These are phyloP conservation scores for Phylloporus arenicola DNA, from an alignment of 768 basidiomycete species.

Conservation along the genomic window DNA sequence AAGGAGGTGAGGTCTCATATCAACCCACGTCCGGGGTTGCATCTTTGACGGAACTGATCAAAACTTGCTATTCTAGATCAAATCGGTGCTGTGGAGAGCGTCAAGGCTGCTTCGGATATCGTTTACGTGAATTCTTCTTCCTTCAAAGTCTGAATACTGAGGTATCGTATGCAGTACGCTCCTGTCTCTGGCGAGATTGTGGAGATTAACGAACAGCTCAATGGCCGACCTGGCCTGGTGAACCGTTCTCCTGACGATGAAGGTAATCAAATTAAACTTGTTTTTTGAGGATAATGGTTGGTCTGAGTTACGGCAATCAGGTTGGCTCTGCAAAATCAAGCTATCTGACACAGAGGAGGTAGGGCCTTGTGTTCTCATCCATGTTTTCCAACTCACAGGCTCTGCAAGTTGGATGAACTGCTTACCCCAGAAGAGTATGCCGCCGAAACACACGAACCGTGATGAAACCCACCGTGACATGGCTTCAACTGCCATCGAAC, in stretches of 20 bases:
- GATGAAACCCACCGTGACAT: conserved; percentile 11
- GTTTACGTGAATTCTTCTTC: conserved; percentile 37
- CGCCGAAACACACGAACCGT: conserved; percentile 42
- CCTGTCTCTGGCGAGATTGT: conserved; percentile 83
- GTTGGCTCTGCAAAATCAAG: conserved; percentile 95
- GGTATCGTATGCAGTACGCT: conserved; percentile 57
- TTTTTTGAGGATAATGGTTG: background rate
- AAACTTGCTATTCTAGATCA: conserved; percentile 42
- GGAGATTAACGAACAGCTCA: conserved; percentile 71
- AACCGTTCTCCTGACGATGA: conserved; percentile 84
- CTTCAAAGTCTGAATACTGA: conserved; percentile 8
- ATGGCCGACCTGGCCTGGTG: conserved; percentile 66
- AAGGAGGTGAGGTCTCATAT: conserved; percentile 60
- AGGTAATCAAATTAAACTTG: conserved; percentile 51
- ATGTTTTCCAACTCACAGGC: background rate
- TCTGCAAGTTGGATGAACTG: conserved; percentile 57
- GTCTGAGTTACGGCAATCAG: conserved; percentile 35
- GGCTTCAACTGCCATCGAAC: conserved; percentile 24
- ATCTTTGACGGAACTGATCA: background rate
- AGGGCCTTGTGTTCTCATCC: conserved; percentile 12
- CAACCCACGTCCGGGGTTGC: background rate
- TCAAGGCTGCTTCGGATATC: conserved; percentile 95
- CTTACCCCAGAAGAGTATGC: conserved; percentile 76
- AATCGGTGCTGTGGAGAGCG: conserved; percentile 92
- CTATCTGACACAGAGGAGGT: conserved; percentile 76